Evolutionary conservation across 805 yeast species (phyloP), one percentile per base, ranked within the genome.

Genomic region (Wickerhamiella spandovensis): DNA sequence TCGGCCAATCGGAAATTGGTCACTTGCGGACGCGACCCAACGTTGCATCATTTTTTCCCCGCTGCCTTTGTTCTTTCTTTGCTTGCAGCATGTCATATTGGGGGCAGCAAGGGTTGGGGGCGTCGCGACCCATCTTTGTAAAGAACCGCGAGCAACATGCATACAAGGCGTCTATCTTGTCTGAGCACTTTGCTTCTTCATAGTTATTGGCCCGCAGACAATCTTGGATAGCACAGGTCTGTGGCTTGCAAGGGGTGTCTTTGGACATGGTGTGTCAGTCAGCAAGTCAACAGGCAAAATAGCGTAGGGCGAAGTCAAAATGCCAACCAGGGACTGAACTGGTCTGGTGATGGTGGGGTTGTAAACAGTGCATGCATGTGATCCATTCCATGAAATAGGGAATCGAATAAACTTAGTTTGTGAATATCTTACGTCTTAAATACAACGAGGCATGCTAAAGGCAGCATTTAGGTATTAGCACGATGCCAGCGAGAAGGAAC

Each of bases 91-190:
- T 64, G 28, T 72, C 71, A 18, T 86, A 83, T 50, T 73, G 72
- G 1, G 95, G 95, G 66, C 96, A 88, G 59, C 95, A 84, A 3
- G 80, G 77, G 5, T 88, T 77, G 46, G 75, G 69, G 12, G 81
- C 77, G 0, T 74, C 78, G 6, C 65, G 64, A 0, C 90, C 90
- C 22, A 78, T 70, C 5, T 72, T 70, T 42, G 69, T 62, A 64
- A 88, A 88, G 63, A 81, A 84, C 35, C 67, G 60, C 47, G 74
- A 68, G 61, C 97, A 88, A 63, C 97, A 88, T 10, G 70, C 72
- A 65, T 88, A 89, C 23, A 88, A 66, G 46, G 73, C 69, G 60
- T 82, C 88, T 32, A 89, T 86, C 10, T 74, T 66, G 51, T 72
- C 70, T 8, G 85, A 74, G 62, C 97, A 88, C 58, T 76, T 79